Conservation (phyloP, 441 rosid genomes). For the Hypseocharis bilobata region DNA sequence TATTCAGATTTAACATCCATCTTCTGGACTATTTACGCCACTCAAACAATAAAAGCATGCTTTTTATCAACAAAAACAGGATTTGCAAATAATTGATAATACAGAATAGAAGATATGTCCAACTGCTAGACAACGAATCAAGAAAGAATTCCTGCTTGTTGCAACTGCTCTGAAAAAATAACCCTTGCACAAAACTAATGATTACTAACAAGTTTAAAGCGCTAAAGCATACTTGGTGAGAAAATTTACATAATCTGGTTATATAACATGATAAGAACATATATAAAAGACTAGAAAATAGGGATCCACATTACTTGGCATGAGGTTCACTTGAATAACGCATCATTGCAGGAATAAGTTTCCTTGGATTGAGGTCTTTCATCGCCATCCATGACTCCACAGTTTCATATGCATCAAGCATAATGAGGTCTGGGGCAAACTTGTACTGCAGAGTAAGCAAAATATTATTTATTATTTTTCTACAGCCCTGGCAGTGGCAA, state of each 20-base stretch:
- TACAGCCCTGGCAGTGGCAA: conserved; percentile 12
- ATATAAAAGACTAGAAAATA: conserved; percentile 15
- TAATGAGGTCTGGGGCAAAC: conserved; percentile 89
- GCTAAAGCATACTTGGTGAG: not conserved
- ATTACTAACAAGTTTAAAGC: conserved; percentile 1
- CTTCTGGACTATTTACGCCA: not conserved
- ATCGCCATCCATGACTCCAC: conserved; percentile 97
- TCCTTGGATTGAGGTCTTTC: conserved; percentile 81
- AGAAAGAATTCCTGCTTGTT: not conserved
- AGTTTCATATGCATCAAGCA: conserved; percentile 96
- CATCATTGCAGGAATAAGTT: conserved; percentile 96
- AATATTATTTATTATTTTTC: conserved; percentile 17
- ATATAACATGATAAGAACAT: not conserved
- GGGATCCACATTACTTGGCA: conserved; percentile 61
- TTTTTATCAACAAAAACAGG: not conserved
- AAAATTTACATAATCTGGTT: not conserved
- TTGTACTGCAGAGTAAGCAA: conserved; percentile 64
- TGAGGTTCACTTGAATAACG: conserved; percentile 99
- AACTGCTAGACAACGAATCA: not conserved
- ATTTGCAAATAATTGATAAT: not conserved
- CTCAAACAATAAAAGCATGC: not conserved
- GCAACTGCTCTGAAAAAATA: not conserved
- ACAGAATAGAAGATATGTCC: not conserved
- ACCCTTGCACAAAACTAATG: not conserved
- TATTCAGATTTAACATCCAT: not conserved